A percentile compares a stretch with the other conserved stretches of the same genome.
These are phyloP conservation scores for Triticum timopheevii DNA, from an alignment of 176 grass and related monocot genomes.

Conservation along the genomic window DNA sequence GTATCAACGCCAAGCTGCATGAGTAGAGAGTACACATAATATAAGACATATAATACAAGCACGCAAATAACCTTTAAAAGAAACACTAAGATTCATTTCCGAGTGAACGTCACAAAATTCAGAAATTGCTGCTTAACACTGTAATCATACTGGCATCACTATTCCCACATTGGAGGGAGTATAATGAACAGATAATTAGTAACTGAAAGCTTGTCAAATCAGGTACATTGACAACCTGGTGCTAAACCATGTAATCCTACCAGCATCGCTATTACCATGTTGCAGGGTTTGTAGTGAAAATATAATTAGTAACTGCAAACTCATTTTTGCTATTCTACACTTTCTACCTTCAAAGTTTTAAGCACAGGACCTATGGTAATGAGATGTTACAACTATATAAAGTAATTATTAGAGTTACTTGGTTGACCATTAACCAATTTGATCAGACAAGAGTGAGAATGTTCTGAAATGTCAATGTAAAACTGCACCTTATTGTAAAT, in stretches of 20 bases:
- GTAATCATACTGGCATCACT: neutral
- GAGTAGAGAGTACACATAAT: neutral
- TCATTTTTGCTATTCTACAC: neutral
- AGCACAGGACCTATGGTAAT: neutral
- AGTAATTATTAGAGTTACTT: neutral
- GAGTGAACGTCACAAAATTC: neutral
- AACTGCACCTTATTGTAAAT: neutral
- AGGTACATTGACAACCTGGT: neutral
- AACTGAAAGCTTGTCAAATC: neutral
- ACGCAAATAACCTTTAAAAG: neutral
- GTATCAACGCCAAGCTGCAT: constrained; percentile 85
- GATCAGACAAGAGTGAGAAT: neutral
- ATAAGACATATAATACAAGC: constrained; percentile 5
- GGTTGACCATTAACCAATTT: neutral
- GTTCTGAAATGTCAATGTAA: neutral
- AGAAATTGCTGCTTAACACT: neutral
- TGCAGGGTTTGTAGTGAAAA: too few species aligned
- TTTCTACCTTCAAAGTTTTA: neutral
- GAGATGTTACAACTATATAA: neutral
- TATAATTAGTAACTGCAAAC: too few species aligned
- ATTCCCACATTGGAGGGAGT: neutral
- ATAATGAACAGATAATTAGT: neutral
- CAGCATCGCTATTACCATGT: too few species aligned
- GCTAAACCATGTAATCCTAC: too few species aligned
- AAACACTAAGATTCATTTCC: neutral